A percentile compares a stretch with the other conserved stretches of the same genome.
Conservation (phyloP, 768 basidiomycete genomes). For the Psilocybe tampanensis region DNA sequence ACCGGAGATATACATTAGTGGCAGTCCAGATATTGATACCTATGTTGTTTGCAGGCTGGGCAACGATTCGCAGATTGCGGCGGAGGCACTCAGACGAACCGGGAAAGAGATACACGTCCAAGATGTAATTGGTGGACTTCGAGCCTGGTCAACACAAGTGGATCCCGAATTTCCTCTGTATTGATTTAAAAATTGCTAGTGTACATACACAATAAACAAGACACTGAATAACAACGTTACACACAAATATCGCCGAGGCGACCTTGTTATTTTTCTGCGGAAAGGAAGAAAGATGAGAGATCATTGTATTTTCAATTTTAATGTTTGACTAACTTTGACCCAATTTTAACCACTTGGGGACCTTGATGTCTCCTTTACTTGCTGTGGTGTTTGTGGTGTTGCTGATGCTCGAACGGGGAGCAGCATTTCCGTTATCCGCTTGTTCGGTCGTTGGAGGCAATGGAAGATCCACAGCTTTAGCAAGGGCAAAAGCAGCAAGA, state of each 20-base stretch:
- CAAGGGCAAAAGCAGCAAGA: slow-evolving; percentile 55
- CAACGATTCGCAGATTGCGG: slow-evolving; percentile 93
- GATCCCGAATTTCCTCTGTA: slow-evolving; percentile 83
- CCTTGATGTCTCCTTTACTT: slow-evolving; percentile 48
- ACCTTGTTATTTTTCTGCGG: slow-evolving; percentile 13
- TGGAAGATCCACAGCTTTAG: slow-evolving; percentile 69
- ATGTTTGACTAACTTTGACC: slow-evolving; percentile 46
- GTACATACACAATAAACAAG: not conserved
- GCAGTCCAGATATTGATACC: slow-evolving; percentile 28
- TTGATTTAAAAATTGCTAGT: slow-evolving; percentile 54
- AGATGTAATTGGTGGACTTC: slow-evolving; percentile 82
- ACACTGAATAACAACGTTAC: not conserved
- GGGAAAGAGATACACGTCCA: slow-evolving; percentile 38
- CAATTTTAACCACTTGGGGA: slow-evolving; percentile 81
- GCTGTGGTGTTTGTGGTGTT: slow-evolving; percentile 11
- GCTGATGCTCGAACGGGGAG: not conserved
- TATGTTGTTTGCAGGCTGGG: slow-evolving; percentile 85
- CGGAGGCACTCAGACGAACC: slow-evolving; percentile 53
- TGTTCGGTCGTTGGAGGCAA: slow-evolving; percentile 40
- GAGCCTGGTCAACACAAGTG: slow-evolving; percentile 76
- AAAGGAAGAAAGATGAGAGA: not conserved
- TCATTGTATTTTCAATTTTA: not conserved
- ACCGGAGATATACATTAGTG: slow-evolving; percentile 49
- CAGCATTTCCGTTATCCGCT: not conserved
- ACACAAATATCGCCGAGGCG: not conserved